Conservation (phyloP, 805 yeast species). For the Candida takata region DNA sequence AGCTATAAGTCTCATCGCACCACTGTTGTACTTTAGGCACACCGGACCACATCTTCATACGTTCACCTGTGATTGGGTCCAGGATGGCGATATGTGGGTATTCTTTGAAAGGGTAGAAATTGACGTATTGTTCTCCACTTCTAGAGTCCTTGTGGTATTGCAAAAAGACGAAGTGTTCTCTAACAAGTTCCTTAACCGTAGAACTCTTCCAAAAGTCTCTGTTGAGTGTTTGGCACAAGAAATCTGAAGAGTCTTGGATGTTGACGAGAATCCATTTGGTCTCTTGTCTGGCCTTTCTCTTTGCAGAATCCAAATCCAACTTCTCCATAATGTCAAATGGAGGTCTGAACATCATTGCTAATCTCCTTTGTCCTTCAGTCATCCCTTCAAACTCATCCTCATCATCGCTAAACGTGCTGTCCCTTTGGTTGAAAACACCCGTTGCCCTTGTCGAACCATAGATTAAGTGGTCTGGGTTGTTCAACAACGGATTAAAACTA, state of each 20-base stretch:
- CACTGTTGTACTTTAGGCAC: conserved; percentile 57
- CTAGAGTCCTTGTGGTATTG: conserved; percentile 79
- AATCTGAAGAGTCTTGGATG: conserved; percentile 79
- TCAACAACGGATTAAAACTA: conserved; percentile 10
- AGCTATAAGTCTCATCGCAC: conserved; percentile 61
- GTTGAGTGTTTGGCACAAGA: conserved; percentile 82
- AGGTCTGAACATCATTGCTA: conserved; percentile 83
- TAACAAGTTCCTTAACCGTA: conserved; percentile 56
- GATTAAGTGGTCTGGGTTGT: conserved; percentile 16
- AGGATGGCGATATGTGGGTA: conserved; percentile 88
- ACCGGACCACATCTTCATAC: conserved; percentile 69
- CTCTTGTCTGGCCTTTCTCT: conserved; percentile 49
- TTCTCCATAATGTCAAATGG: conserved; percentile 85
- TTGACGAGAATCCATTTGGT: conserved; percentile 83
- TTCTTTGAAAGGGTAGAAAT: conserved; percentile 62
- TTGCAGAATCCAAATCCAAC: conserved; percentile 67
- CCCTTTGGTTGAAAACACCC: conserved; percentile 30
- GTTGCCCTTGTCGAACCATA: conserved; percentile 28
- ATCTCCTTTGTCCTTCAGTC: conserved; percentile 47
- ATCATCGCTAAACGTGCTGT: conserved; percentile 23
- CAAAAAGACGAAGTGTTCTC: conserved; percentile 67
- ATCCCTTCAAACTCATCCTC: conserved; percentile 22
- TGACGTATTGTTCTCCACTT: conserved; percentile 62
- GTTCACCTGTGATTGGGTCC: conserved; percentile 95
- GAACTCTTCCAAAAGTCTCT: conserved; percentile 86